Conservation (phyloP, 177 flowering plant species). For the Vitis hybrid region DNA sequence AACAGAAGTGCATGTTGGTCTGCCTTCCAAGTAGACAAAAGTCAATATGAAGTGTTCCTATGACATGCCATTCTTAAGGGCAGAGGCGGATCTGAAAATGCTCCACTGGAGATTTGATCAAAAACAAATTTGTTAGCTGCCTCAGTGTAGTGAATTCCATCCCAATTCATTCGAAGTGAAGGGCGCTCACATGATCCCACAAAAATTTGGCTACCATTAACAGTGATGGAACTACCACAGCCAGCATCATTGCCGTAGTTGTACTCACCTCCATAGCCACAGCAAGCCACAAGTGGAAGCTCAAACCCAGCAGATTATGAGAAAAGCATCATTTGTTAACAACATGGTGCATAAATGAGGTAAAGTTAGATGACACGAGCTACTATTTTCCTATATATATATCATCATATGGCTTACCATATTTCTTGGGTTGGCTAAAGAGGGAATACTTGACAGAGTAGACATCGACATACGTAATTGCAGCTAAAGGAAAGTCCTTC, state of each 20-base stretch:
- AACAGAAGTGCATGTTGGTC: too few species aligned
- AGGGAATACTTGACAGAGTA: slow-evolving; percentile 41
- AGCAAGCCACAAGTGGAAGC: slow-evolving; percentile 21
- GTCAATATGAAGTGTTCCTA: too few species aligned
- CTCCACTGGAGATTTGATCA: slow-evolving; percentile 17
- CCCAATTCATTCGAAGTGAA: slow-evolving; percentile 14
- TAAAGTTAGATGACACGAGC: too few species aligned
- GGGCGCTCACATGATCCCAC: slow-evolving; percentile 18
- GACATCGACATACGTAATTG: slow-evolving; percentile 45
- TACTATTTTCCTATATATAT: too few species aligned
- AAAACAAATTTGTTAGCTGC: slow-evolving; percentile 33
- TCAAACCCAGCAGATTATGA: slow-evolving; percentile 15
- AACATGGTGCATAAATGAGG: neutral
- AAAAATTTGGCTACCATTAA: slow-evolving; percentile 11
- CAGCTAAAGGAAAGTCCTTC: slow-evolving; percentile 33
- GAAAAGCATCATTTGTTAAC: neutral
- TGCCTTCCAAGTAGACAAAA: too few species aligned
- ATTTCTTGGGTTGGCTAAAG: slow-evolving; percentile 30
- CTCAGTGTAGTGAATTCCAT: slow-evolving; percentile 33
- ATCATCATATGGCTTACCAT: slow-evolving; percentile 22
- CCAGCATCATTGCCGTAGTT: slow-evolving; percentile 9
- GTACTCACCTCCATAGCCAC: slow-evolving; percentile 36
- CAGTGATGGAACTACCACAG: slow-evolving; percentile 15
- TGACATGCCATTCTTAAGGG: slow-evolving; percentile 14
- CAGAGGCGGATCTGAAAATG: slow-evolving; percentile 15